phyloP scores from a whole-genome alignment of 441 rosid genomes.

The Populus hybrid region DNA sequence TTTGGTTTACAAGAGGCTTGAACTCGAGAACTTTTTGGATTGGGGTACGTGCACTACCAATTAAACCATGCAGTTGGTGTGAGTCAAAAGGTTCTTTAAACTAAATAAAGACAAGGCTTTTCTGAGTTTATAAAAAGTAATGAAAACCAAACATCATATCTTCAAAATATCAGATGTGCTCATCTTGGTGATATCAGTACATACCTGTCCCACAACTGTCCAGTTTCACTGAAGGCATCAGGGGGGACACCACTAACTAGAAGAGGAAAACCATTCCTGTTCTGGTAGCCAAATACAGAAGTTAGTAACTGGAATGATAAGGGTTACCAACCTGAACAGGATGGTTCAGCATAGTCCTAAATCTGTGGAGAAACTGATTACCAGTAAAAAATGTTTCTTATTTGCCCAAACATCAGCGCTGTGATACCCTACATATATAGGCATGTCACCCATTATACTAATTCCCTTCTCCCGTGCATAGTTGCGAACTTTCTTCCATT shows the following conservation, averaged over 20 bases:
- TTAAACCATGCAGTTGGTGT: not conserved
- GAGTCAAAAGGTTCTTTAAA: not conserved
- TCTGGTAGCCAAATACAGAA: conserved; percentile 40
- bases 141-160: not conserved
- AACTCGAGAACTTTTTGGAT: not conserved
- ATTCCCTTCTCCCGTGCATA: conserved; percentile 72
- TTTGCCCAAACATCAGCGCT: conserved; percentile 99
- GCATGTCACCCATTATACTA: conserved; percentile 99
- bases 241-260: conserved; percentile 96
- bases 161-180: conserved; percentile 3
- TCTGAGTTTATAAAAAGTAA: not conserved
- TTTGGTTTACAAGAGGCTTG: not conserved
- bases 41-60: not conserved
- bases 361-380: conserved; percentile 24
- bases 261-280: conserved; percentile 74
- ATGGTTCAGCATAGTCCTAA: not conserved
- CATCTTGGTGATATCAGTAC: conserved; percentile 21
- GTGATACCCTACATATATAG: conserved; percentile 92
- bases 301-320: conserved; percentile 9
- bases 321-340: not conserved
- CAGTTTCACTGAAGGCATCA: conserved; percentile 93
- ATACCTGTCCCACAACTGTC: conserved; percentile 96
- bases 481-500: conserved; percentile 80
- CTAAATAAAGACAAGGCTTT: not conserved
- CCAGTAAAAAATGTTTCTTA: conserved; percentile 82